These are phyloP conservation scores for Venturia carpophila DNA, from an alignment of 2,329 filamentous ascomycete genomes.

Conservation along the genomic window DNA sequence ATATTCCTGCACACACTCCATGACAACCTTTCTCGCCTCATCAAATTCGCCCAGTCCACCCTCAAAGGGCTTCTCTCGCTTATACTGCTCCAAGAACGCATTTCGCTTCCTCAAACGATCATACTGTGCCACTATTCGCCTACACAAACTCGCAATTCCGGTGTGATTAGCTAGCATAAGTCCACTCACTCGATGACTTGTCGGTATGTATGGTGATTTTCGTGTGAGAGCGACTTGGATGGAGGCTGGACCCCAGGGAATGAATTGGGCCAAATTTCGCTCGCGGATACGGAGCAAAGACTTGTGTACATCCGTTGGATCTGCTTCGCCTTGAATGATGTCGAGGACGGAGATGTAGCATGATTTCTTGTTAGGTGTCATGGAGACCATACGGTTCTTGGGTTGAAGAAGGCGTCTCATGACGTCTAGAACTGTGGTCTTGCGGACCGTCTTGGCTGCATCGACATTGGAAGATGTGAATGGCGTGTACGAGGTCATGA, in stretches of 20 bases:
- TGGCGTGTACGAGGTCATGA: constrained; percentile 97
- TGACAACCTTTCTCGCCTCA: constrained; percentile 83
- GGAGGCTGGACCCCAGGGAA: constrained; percentile 95
- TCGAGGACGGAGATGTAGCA: constrained; percentile 99
- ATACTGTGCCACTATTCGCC: constrained; percentile 85
- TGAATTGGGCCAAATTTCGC: constrained; percentile 87
- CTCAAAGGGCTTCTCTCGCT: constrained; percentile 86
- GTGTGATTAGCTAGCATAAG: constrained; percentile 98
- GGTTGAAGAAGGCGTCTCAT: constrained; percentile 93
- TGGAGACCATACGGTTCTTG: constrained; percentile 99
- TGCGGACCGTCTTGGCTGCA: constrained; percentile 93
- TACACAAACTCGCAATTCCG: constrained; percentile 93
- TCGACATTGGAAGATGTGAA: constrained; percentile 96
- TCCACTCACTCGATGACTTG: constrained; percentile 88
- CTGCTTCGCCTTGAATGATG: constrained; percentile 97
- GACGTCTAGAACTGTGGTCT: constrained; percentile 95
- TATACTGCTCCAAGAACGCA: constrained; percentile 93
- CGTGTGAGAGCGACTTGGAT: constrained; percentile 97
- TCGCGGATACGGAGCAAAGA: constrained; percentile 92
- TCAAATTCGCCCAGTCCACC: constrained; percentile 94
- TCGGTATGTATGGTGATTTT: constrained; percentile 90
- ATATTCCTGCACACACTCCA: constrained; percentile 87
- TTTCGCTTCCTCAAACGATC: constrained; percentile 92
- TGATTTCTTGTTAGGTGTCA: constrained; percentile 88
- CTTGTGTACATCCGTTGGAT: constrained; percentile 95